Conservation (phyloP, 2,329 filamentous ascomycete genomes). For the Penicillium sp. region DNA sequence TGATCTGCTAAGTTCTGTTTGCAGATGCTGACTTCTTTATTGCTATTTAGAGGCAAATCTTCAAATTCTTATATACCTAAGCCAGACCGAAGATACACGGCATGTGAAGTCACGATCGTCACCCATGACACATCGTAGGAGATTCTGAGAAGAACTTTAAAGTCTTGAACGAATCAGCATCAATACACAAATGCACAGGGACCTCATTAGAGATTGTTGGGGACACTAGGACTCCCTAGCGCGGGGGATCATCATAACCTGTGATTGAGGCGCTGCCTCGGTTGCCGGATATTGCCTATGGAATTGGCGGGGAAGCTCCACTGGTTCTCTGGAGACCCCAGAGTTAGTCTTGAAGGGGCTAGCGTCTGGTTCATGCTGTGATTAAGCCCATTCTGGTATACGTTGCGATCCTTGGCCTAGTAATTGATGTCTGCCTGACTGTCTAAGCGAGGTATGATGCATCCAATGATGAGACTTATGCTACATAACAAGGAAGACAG, state of each 20-base stretch:
- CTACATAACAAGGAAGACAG: not conserved
- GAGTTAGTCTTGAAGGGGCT: not conserved
- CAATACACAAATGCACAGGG: not conserved
- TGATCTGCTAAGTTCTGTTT: not conserved
- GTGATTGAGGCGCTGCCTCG: slow-evolving; percentile 4
- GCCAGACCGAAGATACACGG: not conserved
- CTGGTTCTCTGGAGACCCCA: not conserved
- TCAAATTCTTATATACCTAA: not conserved
- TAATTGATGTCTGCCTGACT: not conserved
- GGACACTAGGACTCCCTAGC: not conserved
- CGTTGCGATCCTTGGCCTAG: not conserved
- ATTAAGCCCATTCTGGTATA: not conserved
- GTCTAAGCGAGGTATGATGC: not conserved
- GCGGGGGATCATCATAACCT: slow-evolving; percentile 1
- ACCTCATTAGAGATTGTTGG: not conserved
- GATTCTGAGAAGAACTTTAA: not conserved
- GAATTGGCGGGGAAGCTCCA: slow-evolving; percentile 3
- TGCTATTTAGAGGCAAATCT: not conserved
- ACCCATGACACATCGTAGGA: not conserved
- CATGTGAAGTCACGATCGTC: slow-evolving; percentile 4
- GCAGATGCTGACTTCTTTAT: not conserved
- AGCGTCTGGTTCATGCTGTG: not conserved
- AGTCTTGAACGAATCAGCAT: not conserved
- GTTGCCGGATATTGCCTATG: not conserved
- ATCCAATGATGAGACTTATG: not conserved